Base-by-base conservation (phyloP, 2,329 filamentous ascomycete species). In the Plectosphaerella cucumerina region DNA sequence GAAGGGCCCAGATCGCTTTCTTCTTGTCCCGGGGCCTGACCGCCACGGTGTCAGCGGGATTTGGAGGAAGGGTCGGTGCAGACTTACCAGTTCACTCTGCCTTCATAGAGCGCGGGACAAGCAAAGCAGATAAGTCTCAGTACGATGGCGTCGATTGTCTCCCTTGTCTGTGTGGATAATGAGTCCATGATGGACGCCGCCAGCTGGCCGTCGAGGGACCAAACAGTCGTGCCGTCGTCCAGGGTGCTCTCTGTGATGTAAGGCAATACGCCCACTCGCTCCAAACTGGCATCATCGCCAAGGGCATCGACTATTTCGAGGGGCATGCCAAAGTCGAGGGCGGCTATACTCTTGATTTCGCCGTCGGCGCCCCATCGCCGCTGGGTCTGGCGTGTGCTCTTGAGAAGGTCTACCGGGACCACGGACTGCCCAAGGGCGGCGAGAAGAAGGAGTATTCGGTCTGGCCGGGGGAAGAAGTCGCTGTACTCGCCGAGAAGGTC, bases 101-200 rank as follows among this genome's bases (percentile, higher is more conserved):
- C 65, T 42, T 66, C 63, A 6, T 60, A 65, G 35, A 59, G 61
- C 2, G 60, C 63, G 5, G 65, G 65, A 8, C 60, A 63, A 1
- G 57, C 53, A 39, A 64, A 66, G 17, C 62, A 67, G 0, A 67
- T 10, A 0, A 66, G 35, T 3, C 47, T 57, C 0, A 66, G 39
- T 1, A 57, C 60, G 1, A 57, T 53, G 1, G 50, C 49, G 1
- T 49, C 48, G 33, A 61, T 52, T 1, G 58, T 53, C 23, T 62
- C 58, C 3, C 42, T n/a, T 0, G 58, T 60, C 5, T 59, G 53
- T 1, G 57, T 37, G 0, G 51, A 5, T 26, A 42, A 10, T 6
- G n/a, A 12, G 18, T 18, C 12, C 17, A 18, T 18, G 4, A 42
- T 12, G 11, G 39, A 18, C n/a, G 15, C n/a, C 6, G 20, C 10